Evolutionary conservation across 495 filamentous ascomycete species (phyloP), one percentile per base, ranked within the genome.

Genomic region (Talaromyces trachyspermus): DNA sequence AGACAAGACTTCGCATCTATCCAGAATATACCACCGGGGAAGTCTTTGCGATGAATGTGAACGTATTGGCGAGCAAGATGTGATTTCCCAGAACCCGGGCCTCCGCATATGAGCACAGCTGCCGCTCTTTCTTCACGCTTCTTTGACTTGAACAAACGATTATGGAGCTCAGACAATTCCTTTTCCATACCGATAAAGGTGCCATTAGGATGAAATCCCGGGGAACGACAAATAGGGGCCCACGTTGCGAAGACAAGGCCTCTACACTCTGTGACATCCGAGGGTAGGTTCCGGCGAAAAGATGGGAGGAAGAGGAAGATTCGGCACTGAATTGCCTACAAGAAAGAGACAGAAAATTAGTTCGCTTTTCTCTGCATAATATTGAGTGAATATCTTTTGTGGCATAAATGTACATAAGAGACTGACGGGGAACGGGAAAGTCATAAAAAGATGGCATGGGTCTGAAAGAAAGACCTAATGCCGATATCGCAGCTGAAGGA

Each of bases 51-150:
- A 48, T 86, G 77, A 19, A 71, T 65, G 45, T 85, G 88, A 42
- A 89, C 83, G 54, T 90, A 92, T 61, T 92, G 76, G 5, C 87
- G 74, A 26, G 85, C 85, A n/a, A 91, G 66, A 58, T 90, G 86
- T 0, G 85, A 85, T 62, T 92, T 92, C 17, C 87, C 87, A 1
- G 79, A 79, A 11, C 87, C 87, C n/a, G 86, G 80, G 24, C 86
- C 76, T 37, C 82, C 82, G 51, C 79, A 77, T 27, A 92, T 76
- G 6, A 89, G 65, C 4, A 89, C 84, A 11, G 79, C 82, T 39
- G 77, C 80, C 2, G 82, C 80, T 6, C 82, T 78, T 48, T 81
- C 70, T 12, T 69, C 68, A 17, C 85, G 70, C 53, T 72, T 74
- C 51, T 78, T 81, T 10, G 71, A 66, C 49, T 85, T 81, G 52